These are phyloP conservation scores for Funneliformis caledonium DNA, from an alignment of 371 early-diverging fungal genomes.

Conservation along the genomic window DNA sequence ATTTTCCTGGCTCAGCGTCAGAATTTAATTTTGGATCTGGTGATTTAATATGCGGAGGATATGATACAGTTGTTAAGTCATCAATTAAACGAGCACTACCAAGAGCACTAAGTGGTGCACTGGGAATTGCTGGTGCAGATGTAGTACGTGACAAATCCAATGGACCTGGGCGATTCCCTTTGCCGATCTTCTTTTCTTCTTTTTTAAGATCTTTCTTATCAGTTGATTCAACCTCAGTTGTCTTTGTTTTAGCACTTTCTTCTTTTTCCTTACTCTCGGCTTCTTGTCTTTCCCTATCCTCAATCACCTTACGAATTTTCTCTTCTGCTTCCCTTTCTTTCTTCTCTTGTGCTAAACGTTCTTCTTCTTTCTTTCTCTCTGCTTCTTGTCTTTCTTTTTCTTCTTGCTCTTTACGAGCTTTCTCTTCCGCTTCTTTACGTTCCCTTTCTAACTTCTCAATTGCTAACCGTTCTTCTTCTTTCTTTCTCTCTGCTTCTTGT, in stretches of 20 bases:
- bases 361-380: constrained; percentile 52
- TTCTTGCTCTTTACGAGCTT: constrained; percentile 42
- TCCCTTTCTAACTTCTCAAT: constrained; percentile 19
- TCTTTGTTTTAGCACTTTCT: constrained; percentile 35
- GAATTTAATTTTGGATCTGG: constrained; percentile 50
- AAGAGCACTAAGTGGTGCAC: constrained; percentile 37
- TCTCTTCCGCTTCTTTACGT: constrained; percentile 43
- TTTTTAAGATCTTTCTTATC: constrained; percentile 40
- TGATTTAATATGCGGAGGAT: constrained; percentile 54
- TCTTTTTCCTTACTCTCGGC: constrained; percentile 44
- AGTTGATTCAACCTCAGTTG: constrained; percentile 41
- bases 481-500: constrained; percentile 22
- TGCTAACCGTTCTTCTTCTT: background rate
- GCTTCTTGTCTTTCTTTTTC: constrained; percentile 55
- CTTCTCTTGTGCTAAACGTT: constrained; percentile 47
- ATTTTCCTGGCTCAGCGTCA: constrained; percentile 53
- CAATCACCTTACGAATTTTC: constrained; percentile 48
- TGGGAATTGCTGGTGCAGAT: constrained; percentile 2
- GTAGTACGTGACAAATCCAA: constrained; percentile 28
- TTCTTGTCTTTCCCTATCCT: constrained; percentile 48
- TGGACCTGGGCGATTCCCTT: constrained; percentile 13
- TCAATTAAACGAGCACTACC: constrained; percentile 49
- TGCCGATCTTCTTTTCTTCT: constrained; percentile 26
- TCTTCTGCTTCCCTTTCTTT: constrained; percentile 45
- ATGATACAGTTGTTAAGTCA: constrained; percentile 47